Base-by-base conservation (phyloP, 1,284 basidiomycete genomes). In the Kwoniella shivajii region DNA sequence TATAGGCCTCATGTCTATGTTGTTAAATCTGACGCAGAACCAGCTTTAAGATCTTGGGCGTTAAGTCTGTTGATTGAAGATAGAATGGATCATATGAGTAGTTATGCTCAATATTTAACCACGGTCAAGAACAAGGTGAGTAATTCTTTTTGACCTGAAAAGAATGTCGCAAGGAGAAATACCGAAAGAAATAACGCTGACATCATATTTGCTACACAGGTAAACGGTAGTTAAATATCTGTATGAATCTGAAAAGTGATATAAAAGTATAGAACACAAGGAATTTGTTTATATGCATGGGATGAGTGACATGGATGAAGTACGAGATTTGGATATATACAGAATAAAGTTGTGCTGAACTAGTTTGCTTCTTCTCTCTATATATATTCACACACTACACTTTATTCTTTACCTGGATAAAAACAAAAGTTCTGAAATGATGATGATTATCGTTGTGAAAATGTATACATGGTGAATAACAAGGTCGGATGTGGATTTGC, bases 11-110 rank as follows among this genome's bases (percentile, higher is more conserved):
- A 96, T 73, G 80, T 99, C n/a, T 99, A 98, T 74, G 82, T 99
- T 41, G 94, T 98, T 69, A 99, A 99, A 80, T 93, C 96, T 75
- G 96, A 99, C 69, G 95, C 93, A 54, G 96, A 99, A 78, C 90
- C 92, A 2, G 87, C 92, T 46, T 81, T 99, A 72, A 83, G 94
- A 58, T 84, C 92, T 64, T 98, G 94, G 94, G 96, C 95, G 0
- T 83, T 99, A 64, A 93, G 90, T 72, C 84, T 87, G 74, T 84
- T 99, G 68, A 88, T 99, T 68, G 94, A 99, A 80, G 96, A 99
- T 78, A 87, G 96, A 57, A 88, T 92, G 71, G 96, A 99, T 77
- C 87, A 90, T 63, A 83, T 93, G 72, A 92, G 92, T 44, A 95
- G 92, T 75, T 99, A 99, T 79, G 88, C 92, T 71, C 95, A 98